Percentiles rank a stretch among this genome's conserved stretches.
Conservation (phyloP, 257 asterid species). For the Avicennia marina region DNA sequence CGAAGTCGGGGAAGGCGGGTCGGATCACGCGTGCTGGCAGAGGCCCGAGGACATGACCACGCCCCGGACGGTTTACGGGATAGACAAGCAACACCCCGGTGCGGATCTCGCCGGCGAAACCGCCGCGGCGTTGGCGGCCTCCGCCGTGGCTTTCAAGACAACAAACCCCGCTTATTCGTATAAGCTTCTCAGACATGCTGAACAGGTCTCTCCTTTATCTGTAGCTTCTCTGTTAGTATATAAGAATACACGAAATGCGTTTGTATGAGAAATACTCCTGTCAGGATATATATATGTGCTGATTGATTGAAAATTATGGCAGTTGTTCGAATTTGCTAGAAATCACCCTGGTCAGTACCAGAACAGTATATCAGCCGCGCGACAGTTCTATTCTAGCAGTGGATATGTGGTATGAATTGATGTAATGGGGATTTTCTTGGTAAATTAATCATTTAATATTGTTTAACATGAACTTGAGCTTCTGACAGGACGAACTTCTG, state of each 20-base stretch:
- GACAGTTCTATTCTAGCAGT: not conserved
- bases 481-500: conserved; percentile 18
- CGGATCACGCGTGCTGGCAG: conserved; percentile 67
- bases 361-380: not conserved
- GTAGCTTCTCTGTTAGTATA: no score
- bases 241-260: no score
- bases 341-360: conserved; percentile 8
- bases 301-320: not conserved
- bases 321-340: conserved; percentile 15
- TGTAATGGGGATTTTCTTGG: no score
- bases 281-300: no score
- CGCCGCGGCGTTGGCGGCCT: conserved; percentile 61
- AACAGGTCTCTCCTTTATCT: conserved; percentile 36
- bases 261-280: no score
- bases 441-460: not conserved
- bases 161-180: conserved; percentile 26
- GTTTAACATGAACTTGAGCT: not conserved
- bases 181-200: conserved; percentile 41
- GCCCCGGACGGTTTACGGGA: conserved; percentile 28
- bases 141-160: conserved; percentile 35
- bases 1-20: conserved; percentile 54
- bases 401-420: conserved; percentile 7
- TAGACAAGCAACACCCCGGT: conserved; percentile 53
- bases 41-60: conserved; percentile 80
- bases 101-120: conserved; percentile 70